Evolutionary conservation across 345 rosid genomes (phyloP), one percentile per base, ranked within the genome.

Genomic region (Lepidium didymum): DNA sequence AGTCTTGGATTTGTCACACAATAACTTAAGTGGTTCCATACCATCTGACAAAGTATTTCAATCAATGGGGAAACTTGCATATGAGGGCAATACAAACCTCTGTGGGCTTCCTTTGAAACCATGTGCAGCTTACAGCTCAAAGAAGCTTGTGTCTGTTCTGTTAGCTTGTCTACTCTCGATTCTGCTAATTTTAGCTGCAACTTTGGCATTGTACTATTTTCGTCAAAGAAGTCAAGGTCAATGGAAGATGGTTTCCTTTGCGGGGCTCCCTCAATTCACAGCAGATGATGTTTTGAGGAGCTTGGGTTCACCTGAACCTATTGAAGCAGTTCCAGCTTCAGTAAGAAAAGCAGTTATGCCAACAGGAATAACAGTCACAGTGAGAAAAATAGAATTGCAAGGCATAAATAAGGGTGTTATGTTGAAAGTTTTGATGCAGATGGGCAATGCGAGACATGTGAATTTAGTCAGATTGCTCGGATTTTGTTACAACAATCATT

Each of bases 381-480:
- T 88, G 72, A 84, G 88, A 77, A 83, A 78, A 64, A 69, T 93
- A 1, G 86, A 88, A 31, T 77, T 86, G 70, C 84, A 78, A 58
- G 75, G 81, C 4, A 84, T 79, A 34, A 79, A 75, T 63, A 78
- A 73, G 68, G 71, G 62, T 57, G 72, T 50, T 27, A 29, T 78
- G 45, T 67, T 77, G 19, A 86, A 87, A 45, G 78, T 82, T 40
- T 35, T 87, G 25, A 80, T 61, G 10, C 80, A 67, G 53, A 68
- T 90, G 75, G 98, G 98, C 42, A 83, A 80, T 63, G 86, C 86
- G 29, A 84, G 98, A 80, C 96, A 93, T 62, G 83, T 55, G 78
- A 93, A 88, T 56, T 73, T 93, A 81, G 72, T 77, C 18, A 84
- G 98, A 74, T 73, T 93, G 78, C 86, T 93, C 7, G 98, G 98